Evolutionary conservation across 768 basidiomycete species (phyloP).

Genomic region (Phylloporus arenicola): DNA sequence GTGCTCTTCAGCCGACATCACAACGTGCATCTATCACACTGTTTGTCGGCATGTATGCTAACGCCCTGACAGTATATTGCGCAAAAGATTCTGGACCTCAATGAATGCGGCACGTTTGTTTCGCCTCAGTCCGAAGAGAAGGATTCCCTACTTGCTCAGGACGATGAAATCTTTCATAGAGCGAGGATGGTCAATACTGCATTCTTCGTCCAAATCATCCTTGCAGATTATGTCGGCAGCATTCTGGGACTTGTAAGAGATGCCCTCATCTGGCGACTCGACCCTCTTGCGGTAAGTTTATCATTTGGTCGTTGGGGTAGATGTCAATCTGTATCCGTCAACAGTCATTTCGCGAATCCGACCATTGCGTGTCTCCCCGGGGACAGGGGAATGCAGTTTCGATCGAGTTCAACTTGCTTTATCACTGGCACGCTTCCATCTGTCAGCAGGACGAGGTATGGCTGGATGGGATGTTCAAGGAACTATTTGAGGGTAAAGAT

Average conservation of each 20-base stretch:
- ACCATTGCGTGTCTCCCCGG: slow-evolving; percentile 51
- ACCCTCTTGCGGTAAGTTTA: slow-evolving; percentile 52
- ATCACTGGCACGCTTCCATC: slow-evolving; percentile 62
- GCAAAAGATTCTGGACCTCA: slow-evolving; percentile 59
- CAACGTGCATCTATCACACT: slow-evolving; percentile 43
- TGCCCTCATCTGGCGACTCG: slow-evolving; percentile 58
- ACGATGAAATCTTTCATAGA: slow-evolving; percentile 74
- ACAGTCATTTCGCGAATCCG: slow-evolving; percentile 45
- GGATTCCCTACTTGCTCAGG: slow-evolving; percentile 41
- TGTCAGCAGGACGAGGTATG: slow-evolving; percentile 53
- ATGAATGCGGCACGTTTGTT: slow-evolving; percentile 53
- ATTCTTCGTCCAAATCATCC: slow-evolving; percentile 64
- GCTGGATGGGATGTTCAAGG: slow-evolving; percentile 44
- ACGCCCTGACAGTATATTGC: slow-evolving; percentile 56
- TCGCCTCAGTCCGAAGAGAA: slow-evolving; percentile 14
- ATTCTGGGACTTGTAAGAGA: slow-evolving; percentile 67
- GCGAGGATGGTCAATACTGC: slow-evolving; percentile 70
- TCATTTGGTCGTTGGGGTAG: background rate
- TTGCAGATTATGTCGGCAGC: slow-evolving; percentile 68
- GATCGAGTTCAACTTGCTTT: slow-evolving; percentile 63
- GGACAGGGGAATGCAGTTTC: slow-evolving; percentile 76
- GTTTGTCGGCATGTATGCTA: background rate
- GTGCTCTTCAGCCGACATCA: slow-evolving; percentile 71
- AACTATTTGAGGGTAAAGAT: slow-evolving; percentile 38
- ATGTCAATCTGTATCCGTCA: background rate